Base-by-base conservation (phyloP, 495 filamentous ascomycete genomes). In the Amorphotheca resinae region DNA sequence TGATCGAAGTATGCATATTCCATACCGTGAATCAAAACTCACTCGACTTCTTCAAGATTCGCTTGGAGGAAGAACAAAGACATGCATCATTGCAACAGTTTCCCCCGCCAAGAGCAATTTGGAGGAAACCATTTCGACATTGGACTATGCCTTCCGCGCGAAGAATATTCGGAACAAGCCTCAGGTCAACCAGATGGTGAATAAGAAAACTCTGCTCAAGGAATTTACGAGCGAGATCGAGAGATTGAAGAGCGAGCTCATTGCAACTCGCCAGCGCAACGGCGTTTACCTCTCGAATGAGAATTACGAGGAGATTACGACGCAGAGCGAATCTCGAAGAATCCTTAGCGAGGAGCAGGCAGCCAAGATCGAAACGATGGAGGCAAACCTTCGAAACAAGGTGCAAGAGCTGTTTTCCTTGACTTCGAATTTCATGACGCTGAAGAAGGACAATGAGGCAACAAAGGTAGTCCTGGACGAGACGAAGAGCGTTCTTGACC, bases 141-240 rank as follows among this genome's bases (percentile, higher is more conserved):
- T 98, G 2, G 91, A 98, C 58, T 98, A 98, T 57, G 93, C 91
- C 8, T 94, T 95, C 58, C 74, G 91, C 16, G 91, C 93, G 2
- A 98, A 98, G 65, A 95, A 96, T 53, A 98, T 98, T 48, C 82
- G 85, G 16, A 98, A 98, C 59, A 95, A 95, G 59, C 91, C 91
- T 3, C 91, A 98, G 55, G 73, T 93, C 52, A 96, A 96, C 59
- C 82, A 84, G 22, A 73, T 82, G 53, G 74, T 95, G 41, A 86
- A 83, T 14, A 98, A 96, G 60, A 89, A 89, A 59, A 93, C 85
- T 3, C 62, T 96, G 15, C 73, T 98, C 0, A 74, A 73, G 21
- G 93, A 98, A 41, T 93, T 93, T 47, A 88, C 93, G 0, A 61
- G 71, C n/a, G 93, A 96, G 52, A 94, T 96, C 42, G 84, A 98